A percentile compares a stretch with the other conserved stretches of the same genome.
These are phyloP conservation scores for Monosporascus cannonballus DNA, from an alignment of 2,329 filamentous ascomycete species.

Conservation along the genomic window DNA sequence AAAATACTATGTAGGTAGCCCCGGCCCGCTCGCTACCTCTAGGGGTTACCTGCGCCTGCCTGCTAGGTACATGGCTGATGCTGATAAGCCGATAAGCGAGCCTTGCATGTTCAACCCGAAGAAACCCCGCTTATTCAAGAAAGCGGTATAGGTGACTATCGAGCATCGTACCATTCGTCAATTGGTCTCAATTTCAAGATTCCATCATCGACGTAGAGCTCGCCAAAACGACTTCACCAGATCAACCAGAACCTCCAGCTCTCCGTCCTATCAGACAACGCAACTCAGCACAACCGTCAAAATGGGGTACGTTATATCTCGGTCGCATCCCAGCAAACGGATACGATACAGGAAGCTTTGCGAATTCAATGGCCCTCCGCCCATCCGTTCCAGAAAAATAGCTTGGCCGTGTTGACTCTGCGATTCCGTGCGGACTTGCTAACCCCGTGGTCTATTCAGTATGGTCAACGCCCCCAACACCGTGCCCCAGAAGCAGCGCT, in stretches of 20 bases:
- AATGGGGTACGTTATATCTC: slow-evolving; percentile 23
- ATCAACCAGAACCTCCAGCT: slow-evolving; percentile 10
- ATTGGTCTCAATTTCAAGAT: neutral
- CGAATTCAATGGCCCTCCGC: too few species aligned
- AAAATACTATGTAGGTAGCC: too few species aligned
- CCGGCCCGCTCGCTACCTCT: too few species aligned
- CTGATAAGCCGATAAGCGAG: too few species aligned
- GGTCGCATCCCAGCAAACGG: too few species aligned
- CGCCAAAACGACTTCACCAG: slow-evolving; percentile 11
- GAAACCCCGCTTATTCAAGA: neutral
- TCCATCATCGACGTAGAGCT: neutral
- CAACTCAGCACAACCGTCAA: slow-evolving; percentile 5
- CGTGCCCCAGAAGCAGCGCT: slow-evolving; percentile 67
- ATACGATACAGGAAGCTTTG: too few species aligned
- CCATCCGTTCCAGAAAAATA: neutral
- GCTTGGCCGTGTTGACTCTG: neutral
- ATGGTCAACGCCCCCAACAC: slow-evolving; percentile 69
- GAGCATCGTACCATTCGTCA: neutral
- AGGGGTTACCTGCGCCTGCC: too few species aligned
- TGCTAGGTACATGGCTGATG: neutral
- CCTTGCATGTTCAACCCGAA: neutral
- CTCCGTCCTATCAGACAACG: slow-evolving; percentile 10
- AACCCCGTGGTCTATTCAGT: slow-evolving; percentile 26
- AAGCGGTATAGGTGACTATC: neutral
- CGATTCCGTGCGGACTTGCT: neutral